Conservation (phyloP, 495 filamentous ascomycete genomes). For the Podospora sp. region DNA sequence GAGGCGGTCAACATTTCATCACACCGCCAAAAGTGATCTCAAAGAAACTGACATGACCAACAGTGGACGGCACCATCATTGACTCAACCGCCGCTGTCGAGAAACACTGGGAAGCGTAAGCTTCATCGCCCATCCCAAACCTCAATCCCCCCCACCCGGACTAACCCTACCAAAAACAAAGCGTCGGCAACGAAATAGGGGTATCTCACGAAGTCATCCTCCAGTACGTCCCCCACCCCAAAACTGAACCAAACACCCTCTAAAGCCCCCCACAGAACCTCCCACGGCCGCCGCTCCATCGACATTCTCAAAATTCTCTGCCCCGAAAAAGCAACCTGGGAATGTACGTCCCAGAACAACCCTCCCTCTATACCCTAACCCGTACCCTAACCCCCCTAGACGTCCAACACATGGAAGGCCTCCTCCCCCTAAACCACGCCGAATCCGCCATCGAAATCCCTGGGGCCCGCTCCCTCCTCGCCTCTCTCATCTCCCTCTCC, state of each 20-base stretch:
- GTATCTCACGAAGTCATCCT: slow-evolving; percentile 81
- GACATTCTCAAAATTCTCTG: slow-evolving; percentile 76
- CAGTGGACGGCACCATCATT: slow-evolving; percentile 79
- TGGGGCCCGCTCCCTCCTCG: slow-evolving; percentile 56
- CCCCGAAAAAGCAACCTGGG: slow-evolving; percentile 82
- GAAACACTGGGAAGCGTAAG: slow-evolving; percentile 88
- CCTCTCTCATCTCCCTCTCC: slow-evolving; percentile 43
- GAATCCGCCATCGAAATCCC: slow-evolving; percentile 80
- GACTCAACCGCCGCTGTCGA: slow-evolving; percentile 81
- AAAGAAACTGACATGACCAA: background rate
- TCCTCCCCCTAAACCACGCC: slow-evolving; percentile 75
- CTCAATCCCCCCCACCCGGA: background rate
- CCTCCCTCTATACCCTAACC: background rate
- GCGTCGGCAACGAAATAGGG: slow-evolving; percentile 79
- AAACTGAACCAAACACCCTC: background rate
- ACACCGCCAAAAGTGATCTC: background rate
- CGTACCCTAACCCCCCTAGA: slow-evolving; percentile 54
- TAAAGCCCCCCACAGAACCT: slow-evolving; percentile 51
- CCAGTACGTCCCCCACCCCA: slow-evolving; percentile 37
- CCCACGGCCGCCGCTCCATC: slow-evolving; percentile 84
- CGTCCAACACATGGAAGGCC: slow-evolving; percentile 73
- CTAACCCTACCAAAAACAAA: slow-evolving; percentile 39
- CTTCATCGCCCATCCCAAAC: background rate
- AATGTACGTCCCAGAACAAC: slow-evolving; percentile 66
- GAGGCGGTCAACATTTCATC: background rate